Conservation (phyloP, 2,329 filamentous ascomycete species). For the Alternaria infectoria region DNA sequence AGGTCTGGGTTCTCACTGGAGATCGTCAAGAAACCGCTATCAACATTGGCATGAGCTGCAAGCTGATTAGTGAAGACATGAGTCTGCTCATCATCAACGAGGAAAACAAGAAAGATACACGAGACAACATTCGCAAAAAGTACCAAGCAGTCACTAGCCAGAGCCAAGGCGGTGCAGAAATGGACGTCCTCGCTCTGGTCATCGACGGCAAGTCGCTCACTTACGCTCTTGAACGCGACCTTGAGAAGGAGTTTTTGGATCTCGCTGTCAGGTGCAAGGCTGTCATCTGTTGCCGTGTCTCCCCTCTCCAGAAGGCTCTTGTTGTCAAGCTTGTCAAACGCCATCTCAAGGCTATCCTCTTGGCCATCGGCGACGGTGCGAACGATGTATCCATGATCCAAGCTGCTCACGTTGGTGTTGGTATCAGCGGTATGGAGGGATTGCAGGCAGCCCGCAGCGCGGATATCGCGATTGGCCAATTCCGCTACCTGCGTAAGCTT, state of each 20-base stretch:
- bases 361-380: constrained; percentile 95
- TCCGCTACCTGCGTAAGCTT: constrained; percentile 91
- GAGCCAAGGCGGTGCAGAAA: constrained; percentile 74
- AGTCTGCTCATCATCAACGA: constrained; percentile 96
- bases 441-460: constrained; percentile 94
- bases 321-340: constrained; percentile 98
- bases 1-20: constrained; percentile 97
- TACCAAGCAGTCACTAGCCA: constrained; percentile 88
- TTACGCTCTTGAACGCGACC: constrained; percentile 87
- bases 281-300: constrained; percentile 97
- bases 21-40: constrained; percentile 98
- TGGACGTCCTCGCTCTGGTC: constrained; percentile 86
- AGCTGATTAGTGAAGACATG: constrained; percentile 98
- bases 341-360: constrained; percentile 85
- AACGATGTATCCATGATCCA: constrained; percentile 99
- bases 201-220: constrained; percentile 97
- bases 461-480: constrained; percentile 94
- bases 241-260: constrained; percentile 93
- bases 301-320: constrained; percentile 92
- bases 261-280: constrained; percentile 96
- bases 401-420: constrained; percentile 95
- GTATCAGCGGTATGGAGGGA: constrained; percentile 96
- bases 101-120: constrained; percentile 76
- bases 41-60: constrained; percentile 99
- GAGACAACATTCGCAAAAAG: constrained; percentile 92